Percentiles rank a stretch among this genome's conserved stretches.
Evolutionary conservation across 352 stramenopile genomes (phyloP).

Genomic region (Globisporangium megalacanthum): DNA sequence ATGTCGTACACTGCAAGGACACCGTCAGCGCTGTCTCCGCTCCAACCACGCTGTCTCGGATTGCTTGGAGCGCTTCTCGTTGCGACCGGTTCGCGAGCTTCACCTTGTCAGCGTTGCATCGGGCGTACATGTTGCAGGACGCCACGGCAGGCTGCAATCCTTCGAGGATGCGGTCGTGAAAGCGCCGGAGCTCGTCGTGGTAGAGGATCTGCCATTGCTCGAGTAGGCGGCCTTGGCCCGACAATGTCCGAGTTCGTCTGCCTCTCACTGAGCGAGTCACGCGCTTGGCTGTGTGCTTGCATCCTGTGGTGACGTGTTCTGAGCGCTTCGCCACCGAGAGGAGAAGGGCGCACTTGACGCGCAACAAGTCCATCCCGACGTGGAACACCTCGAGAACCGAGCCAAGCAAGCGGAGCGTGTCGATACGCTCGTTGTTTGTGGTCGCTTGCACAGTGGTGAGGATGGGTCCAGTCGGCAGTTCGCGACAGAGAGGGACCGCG

Average conservation of each 20-base stretch:
- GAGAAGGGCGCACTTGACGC: conserved; percentile 20
- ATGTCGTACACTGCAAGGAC: conserved; percentile 11
- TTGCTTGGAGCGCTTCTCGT: not conserved
- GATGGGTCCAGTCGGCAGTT: conserved; percentile 1
- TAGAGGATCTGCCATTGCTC: conserved; percentile 28
- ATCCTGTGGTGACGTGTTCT: not conserved
- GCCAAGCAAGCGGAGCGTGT: conserved; percentile 15
- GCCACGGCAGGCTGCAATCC: not conserved
- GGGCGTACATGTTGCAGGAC: conserved; percentile 11
- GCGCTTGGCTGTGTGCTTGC: not conserved
- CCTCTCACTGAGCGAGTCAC: not conserved
- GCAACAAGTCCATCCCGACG: conserved; percentile 17
- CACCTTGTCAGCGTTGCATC: conserved; percentile 7
- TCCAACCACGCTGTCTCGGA: not conserved
- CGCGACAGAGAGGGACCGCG: conserved; percentile 11
- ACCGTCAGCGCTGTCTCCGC: not conserved
- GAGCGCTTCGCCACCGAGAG: conserved; percentile 14
- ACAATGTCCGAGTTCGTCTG: not conserved
- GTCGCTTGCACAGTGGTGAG: conserved; percentile 1
- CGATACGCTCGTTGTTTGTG: conserved; percentile 17
- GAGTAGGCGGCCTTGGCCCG: conserved; percentile 6
- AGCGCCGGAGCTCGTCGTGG: conserved; percentile 21
- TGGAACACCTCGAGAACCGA: conserved; percentile 21
- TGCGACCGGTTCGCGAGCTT: conserved; percentile 8
- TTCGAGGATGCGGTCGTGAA: conserved; percentile 10